phyloP scores from a whole-genome alignment of 2,329 filamentous ascomycete genomes.

The Cytospora piceae region DNA sequence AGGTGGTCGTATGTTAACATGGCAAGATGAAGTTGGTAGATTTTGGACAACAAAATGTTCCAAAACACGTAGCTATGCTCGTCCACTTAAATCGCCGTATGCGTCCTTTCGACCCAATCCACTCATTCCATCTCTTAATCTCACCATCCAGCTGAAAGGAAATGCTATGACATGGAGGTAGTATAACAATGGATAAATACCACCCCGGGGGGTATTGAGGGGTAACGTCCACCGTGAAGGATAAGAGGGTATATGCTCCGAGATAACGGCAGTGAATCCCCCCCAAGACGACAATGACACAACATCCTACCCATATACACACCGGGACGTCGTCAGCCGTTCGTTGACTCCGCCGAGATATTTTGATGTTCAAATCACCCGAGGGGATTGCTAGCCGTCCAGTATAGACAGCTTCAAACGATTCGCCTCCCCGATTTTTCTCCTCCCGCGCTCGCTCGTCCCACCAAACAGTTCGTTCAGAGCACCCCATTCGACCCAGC shows the following conservation, averaged over 20 bases:
- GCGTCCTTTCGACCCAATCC: neutral
- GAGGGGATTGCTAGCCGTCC: neutral
- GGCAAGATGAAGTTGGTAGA: neutral
- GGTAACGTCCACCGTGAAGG: neutral
- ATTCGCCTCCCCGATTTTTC: neutral
- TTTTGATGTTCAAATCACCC: neutral
- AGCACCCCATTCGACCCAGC: conserved; percentile 35
- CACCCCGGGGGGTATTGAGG: neutral
- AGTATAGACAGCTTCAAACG: too few species aligned
- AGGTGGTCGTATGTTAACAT: neutral
- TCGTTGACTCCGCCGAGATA: neutral
- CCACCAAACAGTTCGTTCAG: neutral
- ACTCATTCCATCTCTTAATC: neutral
- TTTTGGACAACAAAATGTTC: neutral
- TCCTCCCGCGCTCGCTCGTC: neutral
- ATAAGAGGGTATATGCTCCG: neutral
- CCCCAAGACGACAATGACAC: neutral
- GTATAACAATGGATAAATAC: neutral
- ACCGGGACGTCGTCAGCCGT: neutral
- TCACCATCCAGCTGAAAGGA: neutral
- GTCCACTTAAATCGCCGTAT: neutral
- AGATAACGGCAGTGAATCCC: neutral
- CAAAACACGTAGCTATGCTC: neutral
- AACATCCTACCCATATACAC: conserved; percentile 2
- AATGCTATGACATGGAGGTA: neutral